Conservation (phyloP, 176 grass and related monocot species). For the Triticum urartu region DNA sequence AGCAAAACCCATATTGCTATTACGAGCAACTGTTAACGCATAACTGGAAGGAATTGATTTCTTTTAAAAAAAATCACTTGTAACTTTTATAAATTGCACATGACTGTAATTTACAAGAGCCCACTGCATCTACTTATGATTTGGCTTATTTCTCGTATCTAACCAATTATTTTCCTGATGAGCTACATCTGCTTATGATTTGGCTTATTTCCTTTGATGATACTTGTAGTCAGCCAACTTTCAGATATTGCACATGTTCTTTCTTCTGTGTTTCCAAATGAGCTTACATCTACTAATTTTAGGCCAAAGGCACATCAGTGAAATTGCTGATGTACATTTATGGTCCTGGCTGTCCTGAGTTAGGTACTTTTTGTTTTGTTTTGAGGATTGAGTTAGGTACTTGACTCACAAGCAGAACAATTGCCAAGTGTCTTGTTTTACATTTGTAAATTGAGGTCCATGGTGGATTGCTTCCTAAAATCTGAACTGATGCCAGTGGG, state of each 20-base stretch:
- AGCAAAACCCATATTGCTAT: background rate
- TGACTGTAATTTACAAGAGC: background rate
- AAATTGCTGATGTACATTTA: background rate
- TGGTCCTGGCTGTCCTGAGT: too few species aligned
- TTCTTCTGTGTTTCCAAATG: background rate
- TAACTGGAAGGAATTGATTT: background rate
- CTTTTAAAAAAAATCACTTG: background rate
- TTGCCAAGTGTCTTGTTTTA: background rate
- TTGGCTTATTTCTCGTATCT: background rate
- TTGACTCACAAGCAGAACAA: background rate
- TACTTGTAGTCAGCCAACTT: background rate
- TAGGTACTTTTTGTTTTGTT: too few species aligned
- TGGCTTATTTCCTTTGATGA: background rate
- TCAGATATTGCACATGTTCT: background rate
- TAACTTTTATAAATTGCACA: background rate
- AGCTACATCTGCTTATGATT: background rate
- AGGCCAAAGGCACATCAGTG: background rate
- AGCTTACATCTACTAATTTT: background rate
- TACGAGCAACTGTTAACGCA: background rate
- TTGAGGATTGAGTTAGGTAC: too few species aligned
- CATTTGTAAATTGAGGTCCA: constrained; percentile 12
- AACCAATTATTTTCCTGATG: background rate
- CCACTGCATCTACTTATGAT: background rate
- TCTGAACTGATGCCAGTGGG: constrained; percentile 20
- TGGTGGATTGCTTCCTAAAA: constrained; percentile 7